Evolutionary conservation across 1,139 yeast species (phyloP).

Genomic region (Saccharomyces hybrid): DNA sequence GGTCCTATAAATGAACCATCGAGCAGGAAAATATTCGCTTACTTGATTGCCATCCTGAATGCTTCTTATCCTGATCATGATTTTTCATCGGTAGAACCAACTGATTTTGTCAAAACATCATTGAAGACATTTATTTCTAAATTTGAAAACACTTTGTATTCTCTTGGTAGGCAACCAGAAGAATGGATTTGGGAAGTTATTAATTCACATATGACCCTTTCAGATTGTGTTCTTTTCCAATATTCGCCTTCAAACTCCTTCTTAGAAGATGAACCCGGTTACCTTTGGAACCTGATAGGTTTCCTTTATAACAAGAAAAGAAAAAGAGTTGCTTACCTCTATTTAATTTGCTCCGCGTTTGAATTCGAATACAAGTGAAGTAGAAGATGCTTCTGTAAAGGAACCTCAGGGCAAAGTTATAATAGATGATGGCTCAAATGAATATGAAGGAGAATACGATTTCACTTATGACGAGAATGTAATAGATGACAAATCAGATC

Average conservation of each 20-base stretch:
- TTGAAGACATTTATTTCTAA: conserved; percentile 54
- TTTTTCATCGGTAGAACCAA: conserved; percentile 78
- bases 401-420: conserved; percentile 28
- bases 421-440: conserved; percentile 31
- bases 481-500: conserved; percentile 32
- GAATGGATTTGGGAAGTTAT: conserved; percentile 85
- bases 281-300: conserved; percentile 84
- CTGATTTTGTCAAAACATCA: conserved; percentile 57
- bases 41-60: conserved; percentile 80
- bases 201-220: conserved; percentile 74
- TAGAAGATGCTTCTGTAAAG: conserved; percentile 30
- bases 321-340: conserved; percentile 83
- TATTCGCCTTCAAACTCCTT: conserved; percentile 73
- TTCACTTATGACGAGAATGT: conserved; percentile 34
- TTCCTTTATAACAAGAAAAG: conserved; percentile 84
- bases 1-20: conserved; percentile 84
- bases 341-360: conserved; percentile 41
- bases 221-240: conserved; percentile 68
- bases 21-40: conserved; percentile 83
- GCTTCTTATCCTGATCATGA: conserved; percentile 95
- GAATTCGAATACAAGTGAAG: conserved; percentile 14
- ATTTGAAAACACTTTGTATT: conserved; percentile 71
- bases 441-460: conserved; percentile 42
- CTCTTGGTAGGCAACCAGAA: conserved; percentile 53
- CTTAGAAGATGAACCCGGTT: conserved; percentile 50